A percentile compares a stretch with the other conserved stretches of the same genome.
phyloP scores from a whole-genome alignment of 2,329 filamentous ascomycete species.

The Anthostomella pinea region DNA sequence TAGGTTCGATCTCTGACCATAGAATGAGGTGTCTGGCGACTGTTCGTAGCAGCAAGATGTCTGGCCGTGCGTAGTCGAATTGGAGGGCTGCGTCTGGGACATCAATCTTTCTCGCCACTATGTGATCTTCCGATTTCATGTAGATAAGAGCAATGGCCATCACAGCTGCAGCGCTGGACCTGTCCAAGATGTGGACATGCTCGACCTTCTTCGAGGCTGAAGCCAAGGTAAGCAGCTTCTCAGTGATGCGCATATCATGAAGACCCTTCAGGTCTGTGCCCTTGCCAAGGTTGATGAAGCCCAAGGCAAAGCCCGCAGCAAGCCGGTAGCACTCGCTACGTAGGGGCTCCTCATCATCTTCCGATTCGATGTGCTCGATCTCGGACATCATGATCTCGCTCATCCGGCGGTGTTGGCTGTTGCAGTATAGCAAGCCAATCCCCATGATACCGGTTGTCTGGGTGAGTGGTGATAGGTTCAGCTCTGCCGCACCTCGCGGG shows the following conservation, averaged over 20 bases:
- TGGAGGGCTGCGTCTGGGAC: conserved; percentile 86
- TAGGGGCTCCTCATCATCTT: conserved; percentile 80
- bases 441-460: conserved; percentile 98
- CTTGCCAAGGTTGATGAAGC: conserved; percentile 91
- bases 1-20: conserved; percentile 79
- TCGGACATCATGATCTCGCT: conserved; percentile 98
- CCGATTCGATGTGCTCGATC: conserved; percentile 78
- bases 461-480: conserved; percentile 88
- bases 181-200: conserved; percentile 87
- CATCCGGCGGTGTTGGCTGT: conserved; percentile 96
- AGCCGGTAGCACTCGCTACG: conserved; percentile 95
- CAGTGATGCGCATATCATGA: conserved; percentile 89
- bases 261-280: conserved; percentile 84
- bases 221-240: conserved; percentile 80
- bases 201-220: conserved; percentile 89
- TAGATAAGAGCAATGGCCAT: conserved; percentile 89
- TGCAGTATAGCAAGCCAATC: conserved; percentile 89
- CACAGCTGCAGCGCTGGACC: conserved; percentile 89
- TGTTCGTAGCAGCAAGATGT: conserved; percentile 86
- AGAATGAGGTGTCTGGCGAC: conserved; percentile 88
- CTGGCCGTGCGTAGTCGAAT: conserved; percentile 93
- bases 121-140: conserved; percentile 91
- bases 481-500: conserved; percentile 84
- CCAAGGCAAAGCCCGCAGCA: conserved; percentile 88
- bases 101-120: conserved; percentile 87